These are phyloP conservation scores for Spirogloea muscicola DNA, from an alignment of 139 green algal genomes.

Conservation along the genomic window DNA sequence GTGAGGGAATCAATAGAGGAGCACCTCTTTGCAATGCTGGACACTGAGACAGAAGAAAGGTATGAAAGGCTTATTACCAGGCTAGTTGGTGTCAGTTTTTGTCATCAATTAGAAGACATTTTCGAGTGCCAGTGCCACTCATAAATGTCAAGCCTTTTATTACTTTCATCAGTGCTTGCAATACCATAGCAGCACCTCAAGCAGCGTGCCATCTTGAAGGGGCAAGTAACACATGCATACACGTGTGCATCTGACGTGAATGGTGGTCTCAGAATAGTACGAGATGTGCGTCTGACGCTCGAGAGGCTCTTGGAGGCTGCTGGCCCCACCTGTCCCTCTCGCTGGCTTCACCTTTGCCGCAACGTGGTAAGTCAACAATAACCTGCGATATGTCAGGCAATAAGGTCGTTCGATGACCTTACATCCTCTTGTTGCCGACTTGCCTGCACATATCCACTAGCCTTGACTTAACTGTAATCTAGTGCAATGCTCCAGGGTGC, in stretches of 20 bases:
- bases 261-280: constrained; percentile 40
- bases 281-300: constrained; percentile 47
- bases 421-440: too few species aligned
- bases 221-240: not conserved
- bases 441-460: too few species aligned
- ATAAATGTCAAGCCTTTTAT: not conserved
- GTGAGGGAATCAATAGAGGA: constrained; percentile 60
- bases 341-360: constrained; percentile 44
- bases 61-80: too few species aligned
- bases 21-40: constrained; percentile 75
- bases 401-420: too few species aligned
- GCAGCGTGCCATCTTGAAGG: not conserved
- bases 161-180: not conserved
- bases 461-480: too few species aligned
- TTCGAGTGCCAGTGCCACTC: not conserved
- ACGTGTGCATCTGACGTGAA: not conserved
- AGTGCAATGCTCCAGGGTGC: too few species aligned
- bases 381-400: too few species aligned
- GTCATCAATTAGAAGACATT: not conserved
- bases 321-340: constrained; percentile 11
- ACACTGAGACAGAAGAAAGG: constrained; percentile 61
- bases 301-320: constrained; percentile 39
- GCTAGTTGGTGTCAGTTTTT: too few species aligned
- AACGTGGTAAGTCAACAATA: constrained; percentile 48
- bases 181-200: not conserved